Evolutionary conservation across 352 stramenopile species (phyloP).

Genomic region (Globisporangium perplexum): DNA sequence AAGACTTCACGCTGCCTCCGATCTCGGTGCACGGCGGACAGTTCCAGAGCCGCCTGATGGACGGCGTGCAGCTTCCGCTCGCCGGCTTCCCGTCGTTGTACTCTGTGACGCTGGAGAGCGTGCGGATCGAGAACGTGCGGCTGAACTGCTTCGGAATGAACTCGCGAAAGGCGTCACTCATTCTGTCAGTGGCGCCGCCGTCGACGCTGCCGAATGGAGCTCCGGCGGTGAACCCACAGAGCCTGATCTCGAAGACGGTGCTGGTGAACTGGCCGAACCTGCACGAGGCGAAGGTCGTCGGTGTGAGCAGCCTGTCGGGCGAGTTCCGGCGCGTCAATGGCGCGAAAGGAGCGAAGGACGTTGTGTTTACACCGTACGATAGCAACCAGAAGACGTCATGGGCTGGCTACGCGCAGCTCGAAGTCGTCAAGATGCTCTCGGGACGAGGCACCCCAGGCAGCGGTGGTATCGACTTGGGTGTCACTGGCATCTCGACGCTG

Average conservation of each 20-base stretch:
- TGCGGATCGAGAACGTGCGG: conserved; percentile 56
- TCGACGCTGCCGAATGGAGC: conserved; percentile 3
- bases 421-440: conserved; percentile 66
- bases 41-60: conserved; percentile 73
- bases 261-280: conserved; percentile 98
- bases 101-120: conserved; percentile 42
- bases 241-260: conserved; percentile 64
- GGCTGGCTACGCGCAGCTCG: conserved; percentile 58
- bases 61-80: conserved; percentile 63
- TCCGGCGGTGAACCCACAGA: conserved; percentile 19
- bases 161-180: conserved; percentile 71
- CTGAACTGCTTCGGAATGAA: conserved; percentile 96
- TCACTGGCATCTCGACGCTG: conserved; percentile 54
- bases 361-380: conserved; percentile 42
- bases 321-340: conserved; percentile 44
- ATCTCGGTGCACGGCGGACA: conserved; percentile 38
- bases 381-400: conserved; percentile 56
- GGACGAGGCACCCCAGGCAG: conserved; percentile 78
- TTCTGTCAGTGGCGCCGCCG: conserved; percentile 44
- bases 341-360: conserved; percentile 10
- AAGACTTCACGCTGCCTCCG: conserved; percentile 42
- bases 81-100: conserved; percentile 78
- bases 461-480: conserved; percentile 92
- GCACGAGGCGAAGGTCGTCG: conserved; percentile 92
- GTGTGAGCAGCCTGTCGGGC: conserved; percentile 56